Evolutionary conservation across 208 protist species (phyloP).

Genomic region (Acanthamoeba quina): DNA sequence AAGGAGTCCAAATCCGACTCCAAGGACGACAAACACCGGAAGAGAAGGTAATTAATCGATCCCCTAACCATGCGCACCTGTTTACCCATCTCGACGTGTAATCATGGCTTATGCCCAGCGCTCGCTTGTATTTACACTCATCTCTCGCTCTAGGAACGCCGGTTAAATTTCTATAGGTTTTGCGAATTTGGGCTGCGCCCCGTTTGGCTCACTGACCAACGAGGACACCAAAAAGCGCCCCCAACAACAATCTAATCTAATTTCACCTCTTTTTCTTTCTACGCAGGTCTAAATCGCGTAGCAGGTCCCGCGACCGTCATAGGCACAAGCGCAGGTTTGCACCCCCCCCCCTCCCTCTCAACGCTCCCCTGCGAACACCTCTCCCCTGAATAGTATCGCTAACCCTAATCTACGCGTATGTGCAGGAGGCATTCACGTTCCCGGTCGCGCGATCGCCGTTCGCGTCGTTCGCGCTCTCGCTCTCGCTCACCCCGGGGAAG

Average conservation of each 20-base stretch:
- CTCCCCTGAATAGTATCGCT: background rate
- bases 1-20: conserved; percentile 49
- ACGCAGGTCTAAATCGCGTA: conserved; percentile 57
- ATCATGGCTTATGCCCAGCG: background rate
- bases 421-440: conserved; percentile 58
- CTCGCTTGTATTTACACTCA: conserved; percentile 11
- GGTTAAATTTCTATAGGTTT: conserved; percentile 21
- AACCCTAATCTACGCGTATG: background rate
- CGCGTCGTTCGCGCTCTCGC: conserved; percentile 33
- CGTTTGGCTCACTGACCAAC: background rate
- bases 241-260: background rate
- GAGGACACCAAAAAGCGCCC: background rate
- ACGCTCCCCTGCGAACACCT: background rate
- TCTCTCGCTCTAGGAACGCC: conserved; percentile 29
- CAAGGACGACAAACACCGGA: conserved; percentile 49
- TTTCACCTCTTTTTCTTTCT: background rate
- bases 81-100: background rate
- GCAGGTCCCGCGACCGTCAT: conserved; percentile 36
- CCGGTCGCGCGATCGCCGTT: conserved; percentile 25
- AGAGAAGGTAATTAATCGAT: conserved; percentile 38
- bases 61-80: background rate
- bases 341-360: no score
- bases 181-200: background rate
- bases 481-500: conserved; percentile 35
- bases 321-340: conserved; percentile 20